phyloP scores from a whole-genome alignment of 2,329 filamentous ascomycete species.

The Colletotrichum cuscutae region DNA sequence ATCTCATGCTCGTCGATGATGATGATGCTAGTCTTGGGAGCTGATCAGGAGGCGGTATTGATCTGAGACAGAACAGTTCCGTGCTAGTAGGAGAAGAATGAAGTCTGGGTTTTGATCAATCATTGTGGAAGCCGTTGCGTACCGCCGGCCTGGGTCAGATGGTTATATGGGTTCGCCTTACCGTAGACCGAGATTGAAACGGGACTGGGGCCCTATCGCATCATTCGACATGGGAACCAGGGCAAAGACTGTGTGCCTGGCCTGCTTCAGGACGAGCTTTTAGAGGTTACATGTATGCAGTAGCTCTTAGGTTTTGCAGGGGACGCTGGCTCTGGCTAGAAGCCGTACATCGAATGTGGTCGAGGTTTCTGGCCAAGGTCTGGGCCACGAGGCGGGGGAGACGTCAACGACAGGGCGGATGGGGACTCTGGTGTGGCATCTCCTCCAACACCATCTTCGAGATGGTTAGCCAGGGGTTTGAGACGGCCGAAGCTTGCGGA shows the following conservation, averaged over 20 bases:
- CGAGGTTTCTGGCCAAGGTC: neutral
- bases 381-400: neutral
- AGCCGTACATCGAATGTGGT: neutral
- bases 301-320: neutral
- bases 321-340: neutral
- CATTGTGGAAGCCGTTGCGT: neutral
- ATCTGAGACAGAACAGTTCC: neutral
- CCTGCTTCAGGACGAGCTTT: neutral
- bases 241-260: neutral
- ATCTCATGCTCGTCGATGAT: neutral
- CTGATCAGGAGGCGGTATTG: too few species aligned
- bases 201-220: neutral
- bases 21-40: neutral
- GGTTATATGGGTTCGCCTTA: constrained; percentile 10
- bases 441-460: neutral
- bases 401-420: constrained; percentile 11
- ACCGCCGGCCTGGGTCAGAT: neutral
- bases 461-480: neutral
- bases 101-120: too few species aligned
- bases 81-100: too few species aligned
- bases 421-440: neutral
- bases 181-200: constrained; percentile 6
- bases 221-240: neutral
- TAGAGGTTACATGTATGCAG: neutral
- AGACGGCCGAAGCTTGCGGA: neutral